Percentiles rank a stretch among this genome's conserved stretches.
Evolutionary conservation across 257 asterid species (phyloP).

Genomic region (Plantago major): DNA sequence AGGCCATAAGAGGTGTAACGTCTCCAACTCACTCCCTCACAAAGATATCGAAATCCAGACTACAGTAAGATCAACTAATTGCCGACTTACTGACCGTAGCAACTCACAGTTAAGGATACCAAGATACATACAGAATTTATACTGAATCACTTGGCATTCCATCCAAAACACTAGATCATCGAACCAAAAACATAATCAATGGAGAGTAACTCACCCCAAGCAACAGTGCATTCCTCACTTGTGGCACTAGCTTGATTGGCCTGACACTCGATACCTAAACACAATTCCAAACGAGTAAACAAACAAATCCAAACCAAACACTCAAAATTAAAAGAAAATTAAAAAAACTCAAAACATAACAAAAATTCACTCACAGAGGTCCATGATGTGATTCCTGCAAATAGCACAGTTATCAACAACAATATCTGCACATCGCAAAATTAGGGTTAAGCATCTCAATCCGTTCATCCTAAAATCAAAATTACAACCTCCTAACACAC

Average conservation of each 20-base stretch:
- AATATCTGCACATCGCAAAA: conserved; percentile 53
- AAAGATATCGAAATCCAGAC: too few species aligned
- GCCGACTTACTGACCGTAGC: too few species aligned
- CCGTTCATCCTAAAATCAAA: conserved; percentile 7
- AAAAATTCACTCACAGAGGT: conserved; percentile 61
- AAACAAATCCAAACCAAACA: neutral
- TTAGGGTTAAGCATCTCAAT: conserved; percentile 25
- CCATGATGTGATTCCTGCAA: conserved; percentile 96
- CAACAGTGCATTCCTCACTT: conserved; percentile 96
- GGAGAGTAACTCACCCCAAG: conserved; percentile 76
- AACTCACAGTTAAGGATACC: too few species aligned
- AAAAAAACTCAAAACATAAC: neutral
- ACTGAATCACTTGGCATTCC: neutral
- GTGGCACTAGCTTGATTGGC: conserved; percentile 99
- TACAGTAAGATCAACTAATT: too few species aligned
- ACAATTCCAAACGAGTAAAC: conserved; percentile 12
- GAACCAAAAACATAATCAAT: too few species aligned
- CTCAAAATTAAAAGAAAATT: too few species aligned
- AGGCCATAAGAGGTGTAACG: too few species aligned
- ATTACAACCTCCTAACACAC: neutral
- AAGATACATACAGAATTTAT: too few species aligned
- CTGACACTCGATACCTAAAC: conserved; percentile 92
- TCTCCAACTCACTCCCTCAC: too few species aligned
- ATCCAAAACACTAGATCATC: neutral
- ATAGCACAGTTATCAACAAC: conserved; percentile 96